Evolutionary conservation across 352 stramenopile genomes (phyloP).

Genomic region (Elongisporangium undulatum): DNA sequence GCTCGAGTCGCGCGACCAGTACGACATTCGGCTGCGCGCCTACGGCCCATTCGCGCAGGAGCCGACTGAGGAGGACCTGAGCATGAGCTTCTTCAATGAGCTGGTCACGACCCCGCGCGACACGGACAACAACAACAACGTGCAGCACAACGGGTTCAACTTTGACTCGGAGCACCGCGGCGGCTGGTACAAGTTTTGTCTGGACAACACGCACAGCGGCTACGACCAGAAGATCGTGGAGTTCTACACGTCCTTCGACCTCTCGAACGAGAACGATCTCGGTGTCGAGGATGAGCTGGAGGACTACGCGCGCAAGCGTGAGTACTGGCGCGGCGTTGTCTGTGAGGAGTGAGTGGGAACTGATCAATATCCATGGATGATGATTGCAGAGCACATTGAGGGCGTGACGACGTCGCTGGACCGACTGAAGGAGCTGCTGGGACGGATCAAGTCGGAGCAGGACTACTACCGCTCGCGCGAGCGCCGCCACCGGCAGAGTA

Average conservation of each 20-base stretch:
- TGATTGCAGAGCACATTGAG: constrained; percentile 55
- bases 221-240: constrained; percentile 65
- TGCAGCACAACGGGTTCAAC: constrained; percentile 85
- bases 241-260: constrained; percentile 79
- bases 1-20: constrained; percentile 57
- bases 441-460: constrained; percentile 75
- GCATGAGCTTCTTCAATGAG: constrained; percentile 77
- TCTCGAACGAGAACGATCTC: constrained; percentile 71
- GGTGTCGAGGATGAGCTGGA: constrained; percentile 76
- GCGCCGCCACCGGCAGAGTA: constrained; percentile 72
- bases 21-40: constrained; percentile 75
- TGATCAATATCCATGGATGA: background rate
- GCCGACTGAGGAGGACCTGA: constrained; percentile 35
- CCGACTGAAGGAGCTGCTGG: constrained; percentile 53
- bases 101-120: constrained; percentile 58
- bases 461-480: constrained; percentile 70
- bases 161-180: constrained; percentile 82
- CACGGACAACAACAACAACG: constrained; percentile 57
- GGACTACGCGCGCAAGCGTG: constrained; percentile 55
- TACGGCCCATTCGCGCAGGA: constrained; percentile 60
- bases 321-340: constrained; percentile 5
- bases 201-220: constrained; percentile 71
- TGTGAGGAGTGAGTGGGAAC: background rate
- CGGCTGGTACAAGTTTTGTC: constrained; percentile 84
- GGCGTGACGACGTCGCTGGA: constrained; percentile 58